Evolutionary conservation across 495 filamentous ascomycete species (phyloP), one percentile per base, ranked within the genome.

Genomic region (Choiromyces venosus): DNA sequence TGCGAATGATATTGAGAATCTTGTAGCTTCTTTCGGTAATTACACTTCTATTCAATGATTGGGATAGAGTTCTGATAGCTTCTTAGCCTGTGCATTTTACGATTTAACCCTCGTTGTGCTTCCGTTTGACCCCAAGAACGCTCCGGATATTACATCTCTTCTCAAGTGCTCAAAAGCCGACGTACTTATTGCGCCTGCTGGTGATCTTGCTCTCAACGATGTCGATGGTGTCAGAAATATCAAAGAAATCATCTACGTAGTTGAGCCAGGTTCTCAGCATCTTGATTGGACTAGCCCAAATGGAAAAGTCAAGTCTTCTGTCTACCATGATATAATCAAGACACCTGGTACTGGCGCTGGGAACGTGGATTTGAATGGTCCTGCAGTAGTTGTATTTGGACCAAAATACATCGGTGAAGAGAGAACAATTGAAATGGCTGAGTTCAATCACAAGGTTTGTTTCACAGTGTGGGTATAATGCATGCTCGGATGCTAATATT

Each of bases 1-100:
- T 37, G 93, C 93, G 4, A 97, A 99, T 84, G 96, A 93, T 65
- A 85, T 96, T 79, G 95, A 98, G 82, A 88, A 96, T 68, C 84
- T 99, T 64, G 88, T 86, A 37, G 83, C 88, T 35, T 82, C 91
- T n/a, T 92, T 92, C 77, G 88, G 89, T 91, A 82, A 37, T 84
- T 66, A n/a, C n/a, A 3, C 37, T 21, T 16, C 40, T 19, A 36
- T 36, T 66, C 46, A 14, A 35, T 39, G 25, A 25, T 25, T 25
- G 39, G 33, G 44, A 61, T 37, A 1, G 38, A 16, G 73, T 40
- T 65, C 37, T 69, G 29, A 79, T n/a, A 81, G 83, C 4, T 85
- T 87, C 16, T 87, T 88, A 73, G 86, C 87, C 38, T 88, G 91
- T 75, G 88, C 92, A 36, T 98, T 97, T 83, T 93, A 96, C 82